Conservation (phyloP, 345 rosid genomes). For the Anacardium occidentale region DNA sequence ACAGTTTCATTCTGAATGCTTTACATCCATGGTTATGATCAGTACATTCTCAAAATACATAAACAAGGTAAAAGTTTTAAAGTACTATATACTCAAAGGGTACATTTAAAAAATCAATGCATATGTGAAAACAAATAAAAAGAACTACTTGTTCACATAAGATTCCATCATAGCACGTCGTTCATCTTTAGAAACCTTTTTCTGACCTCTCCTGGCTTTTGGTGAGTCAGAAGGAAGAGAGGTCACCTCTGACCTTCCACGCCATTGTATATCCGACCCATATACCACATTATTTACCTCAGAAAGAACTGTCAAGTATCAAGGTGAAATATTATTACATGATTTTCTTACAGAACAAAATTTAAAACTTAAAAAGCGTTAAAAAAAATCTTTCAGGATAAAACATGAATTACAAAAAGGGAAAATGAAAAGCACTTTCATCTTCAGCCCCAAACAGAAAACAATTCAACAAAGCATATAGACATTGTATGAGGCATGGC, state of each 20-base stretch:
- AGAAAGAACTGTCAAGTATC: slow-evolving; percentile 15
- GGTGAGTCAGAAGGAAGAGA: slow-evolving; percentile 35
- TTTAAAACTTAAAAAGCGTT: neutral
- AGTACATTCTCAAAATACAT: neutral
- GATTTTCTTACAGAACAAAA: neutral
- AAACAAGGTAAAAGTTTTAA: neutral
- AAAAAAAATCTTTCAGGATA: neutral
- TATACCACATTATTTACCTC: slow-evolving; percentile 15
- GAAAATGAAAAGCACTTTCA: neutral
- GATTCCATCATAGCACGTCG: slow-evolving; percentile 42
- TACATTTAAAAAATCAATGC: neutral
- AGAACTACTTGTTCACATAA: slow-evolving; percentile 39
- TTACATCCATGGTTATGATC: neutral
- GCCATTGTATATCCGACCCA: slow-evolving; percentile 28
- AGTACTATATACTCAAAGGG: neutral
- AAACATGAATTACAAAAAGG: neutral
- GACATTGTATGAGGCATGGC: neutral
- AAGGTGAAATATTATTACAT: neutral
- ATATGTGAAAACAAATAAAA: neutral
- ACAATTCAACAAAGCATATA: neutral
- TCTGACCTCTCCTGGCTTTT: slow-evolving; percentile 21
- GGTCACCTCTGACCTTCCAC: slow-evolving; percentile 37
- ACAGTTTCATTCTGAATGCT: neutral
- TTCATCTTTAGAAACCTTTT: slow-evolving; percentile 38
- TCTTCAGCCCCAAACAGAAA: neutral